Conservation (phyloP, 768 basidiomycete species). For the Macrolepiota fuliginosa region DNA sequence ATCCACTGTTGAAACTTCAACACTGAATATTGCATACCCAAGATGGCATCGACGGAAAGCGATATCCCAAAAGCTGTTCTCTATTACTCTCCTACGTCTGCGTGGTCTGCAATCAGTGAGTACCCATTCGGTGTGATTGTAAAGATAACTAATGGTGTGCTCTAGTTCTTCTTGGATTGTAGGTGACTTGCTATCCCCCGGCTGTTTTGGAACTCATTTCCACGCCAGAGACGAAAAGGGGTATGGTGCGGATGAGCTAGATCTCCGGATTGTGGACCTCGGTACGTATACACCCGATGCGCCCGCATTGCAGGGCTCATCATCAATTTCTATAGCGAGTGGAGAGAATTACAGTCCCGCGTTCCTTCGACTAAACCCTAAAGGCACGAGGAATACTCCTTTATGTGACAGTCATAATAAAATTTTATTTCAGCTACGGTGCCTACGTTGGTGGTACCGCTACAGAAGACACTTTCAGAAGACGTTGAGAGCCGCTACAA, state of each 20-base stretch:
- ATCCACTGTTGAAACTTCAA: not conserved
- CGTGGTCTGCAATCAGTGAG: constrained; percentile 68
- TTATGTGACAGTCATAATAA: not conserved
- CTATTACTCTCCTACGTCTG: constrained; percentile 59
- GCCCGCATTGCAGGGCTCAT: not conserved
- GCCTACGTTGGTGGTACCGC: constrained; percentile 83
- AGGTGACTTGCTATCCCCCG: constrained; percentile 21
- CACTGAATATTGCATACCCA: constrained; percentile 16
- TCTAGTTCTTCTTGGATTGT: constrained; percentile 57
- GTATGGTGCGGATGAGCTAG: constrained; percentile 74
- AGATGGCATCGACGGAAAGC: constrained; percentile 13
- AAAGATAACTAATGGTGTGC: not conserved
- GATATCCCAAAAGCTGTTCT: constrained; percentile 73
- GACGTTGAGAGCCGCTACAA: constrained; percentile 81
- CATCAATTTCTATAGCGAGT: constrained; percentile 42
- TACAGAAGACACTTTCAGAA: constrained; percentile 64
- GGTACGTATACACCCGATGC: constrained; percentile 30
- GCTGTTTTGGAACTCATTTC: constrained; percentile 9
- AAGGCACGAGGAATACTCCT: constrained; percentile 45
- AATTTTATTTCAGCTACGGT: constrained; percentile 53
- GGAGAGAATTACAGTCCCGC: constrained; percentile 79
- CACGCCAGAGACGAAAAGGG: constrained; percentile 69
- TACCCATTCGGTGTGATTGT: not conserved
- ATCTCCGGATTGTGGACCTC: constrained; percentile 68
- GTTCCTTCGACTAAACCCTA: constrained; percentile 75